Conservation (phyloP, 2,329 filamentous ascomycete genomes). For the Ceratocystiopsis sp. region DNA sequence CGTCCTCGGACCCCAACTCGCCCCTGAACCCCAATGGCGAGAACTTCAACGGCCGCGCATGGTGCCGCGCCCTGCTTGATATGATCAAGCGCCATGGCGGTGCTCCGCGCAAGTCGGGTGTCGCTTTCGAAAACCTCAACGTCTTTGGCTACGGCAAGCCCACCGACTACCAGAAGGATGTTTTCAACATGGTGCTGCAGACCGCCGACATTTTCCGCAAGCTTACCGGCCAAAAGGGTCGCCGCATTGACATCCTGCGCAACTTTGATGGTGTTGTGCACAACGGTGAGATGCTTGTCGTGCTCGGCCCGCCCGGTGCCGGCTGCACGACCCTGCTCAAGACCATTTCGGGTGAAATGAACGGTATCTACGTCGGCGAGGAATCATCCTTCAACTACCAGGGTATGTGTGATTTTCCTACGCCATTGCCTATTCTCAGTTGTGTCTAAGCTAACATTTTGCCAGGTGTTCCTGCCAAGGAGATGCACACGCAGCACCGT, state of each 20-base stretch:
- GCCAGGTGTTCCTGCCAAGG: conserved; percentile 45
- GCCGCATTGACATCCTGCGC: conserved; percentile 50
- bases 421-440: background rate
- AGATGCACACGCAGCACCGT: conserved; percentile 63
- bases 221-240: conserved; percentile 33
- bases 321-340: conserved; percentile 77
- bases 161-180: conserved; percentile 55
- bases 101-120: conserved; percentile 41
- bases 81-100: conserved; percentile 34
- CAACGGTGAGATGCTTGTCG: conserved; percentile 59
- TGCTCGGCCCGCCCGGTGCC: conserved; percentile 53
- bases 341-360: conserved; percentile 66
- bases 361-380: conserved; percentile 58
- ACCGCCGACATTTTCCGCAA: conserved; percentile 25
- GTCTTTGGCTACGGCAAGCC: conserved; percentile 50
- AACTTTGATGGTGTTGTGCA: conserved; percentile 51
- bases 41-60: conserved; percentile 35
- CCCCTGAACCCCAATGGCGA: conserved; percentile 29
- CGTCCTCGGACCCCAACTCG: conserved; percentile 21
- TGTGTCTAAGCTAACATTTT: background rate
- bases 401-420: conserved; percentile 24
- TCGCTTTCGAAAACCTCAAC: conserved; percentile 50
- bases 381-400: conserved; percentile 69
- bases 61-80: conserved; percentile 42
- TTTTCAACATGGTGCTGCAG: conserved; percentile 43